Evolutionary conservation across 257 asterid genomes (phyloP).

Genomic region (Solanum chilense): DNA sequence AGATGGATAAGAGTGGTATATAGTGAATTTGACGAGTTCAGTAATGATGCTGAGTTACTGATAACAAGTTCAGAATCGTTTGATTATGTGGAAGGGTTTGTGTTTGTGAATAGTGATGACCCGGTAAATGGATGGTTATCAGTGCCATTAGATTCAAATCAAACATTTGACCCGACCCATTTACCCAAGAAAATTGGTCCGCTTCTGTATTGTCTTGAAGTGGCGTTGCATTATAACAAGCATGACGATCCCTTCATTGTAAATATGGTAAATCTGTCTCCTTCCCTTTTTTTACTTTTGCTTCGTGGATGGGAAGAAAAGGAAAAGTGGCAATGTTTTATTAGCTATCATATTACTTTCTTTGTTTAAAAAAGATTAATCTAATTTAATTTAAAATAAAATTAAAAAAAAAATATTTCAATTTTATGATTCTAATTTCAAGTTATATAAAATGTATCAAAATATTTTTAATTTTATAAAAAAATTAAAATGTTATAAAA

Average conservation of each 20-base stretch:
- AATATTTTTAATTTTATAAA: too few species aligned
- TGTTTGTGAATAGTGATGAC: constrained; percentile 62
- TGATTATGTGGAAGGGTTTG: constrained; percentile 82
- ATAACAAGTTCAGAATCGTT: constrained; percentile 41
- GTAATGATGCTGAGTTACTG: constrained; percentile 64
- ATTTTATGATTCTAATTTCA: too few species aligned
- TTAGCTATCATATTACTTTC: background rate
- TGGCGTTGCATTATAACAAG: constrained; percentile 51
- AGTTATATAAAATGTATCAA: too few species aligned
- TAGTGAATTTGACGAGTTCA: constrained; percentile 66
- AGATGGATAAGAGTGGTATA: constrained; percentile 90
- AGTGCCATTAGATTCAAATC: constrained; percentile 34
- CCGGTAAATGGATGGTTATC: constrained; percentile 81
- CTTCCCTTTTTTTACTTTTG: background rate
- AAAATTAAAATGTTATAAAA: too few species aligned
- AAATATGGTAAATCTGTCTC: constrained; percentile 26
- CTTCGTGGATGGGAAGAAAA: background rate
- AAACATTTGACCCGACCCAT: constrained; percentile 35
- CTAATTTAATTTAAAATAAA: too few species aligned
- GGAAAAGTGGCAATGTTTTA: background rate
- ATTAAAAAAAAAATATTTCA: too few species aligned
- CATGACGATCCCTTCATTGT: constrained; percentile 41
- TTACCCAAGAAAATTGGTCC: constrained; percentile 44
- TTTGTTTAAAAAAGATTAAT: too few species aligned
- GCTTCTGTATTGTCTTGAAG: constrained; percentile 78